Conservation (phyloP, 192 early-diverging fungal genomes). For the Thamnidium elegans region DNA sequence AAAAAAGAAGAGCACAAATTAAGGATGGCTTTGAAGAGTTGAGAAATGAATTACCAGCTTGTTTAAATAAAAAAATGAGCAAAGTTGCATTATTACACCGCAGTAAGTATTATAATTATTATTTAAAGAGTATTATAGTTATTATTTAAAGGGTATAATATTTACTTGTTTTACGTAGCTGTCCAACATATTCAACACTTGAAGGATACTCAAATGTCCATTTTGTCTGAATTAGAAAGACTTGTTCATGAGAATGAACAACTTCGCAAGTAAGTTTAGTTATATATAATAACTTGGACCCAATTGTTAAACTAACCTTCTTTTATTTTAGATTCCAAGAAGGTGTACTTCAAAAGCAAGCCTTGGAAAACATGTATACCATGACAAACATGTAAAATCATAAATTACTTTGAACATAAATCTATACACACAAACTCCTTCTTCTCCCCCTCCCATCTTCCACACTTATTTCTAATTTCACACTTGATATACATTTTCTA, state of each 20-base stretch:
- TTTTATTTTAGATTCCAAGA: slow-evolving; percentile 30
- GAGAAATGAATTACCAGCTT: slow-evolving; percentile 33
- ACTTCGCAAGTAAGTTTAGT: slow-evolving; percentile 32
- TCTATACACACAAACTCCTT: not conserved
- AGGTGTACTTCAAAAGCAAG: slow-evolving; percentile 36
- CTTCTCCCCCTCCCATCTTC: too few species aligned
- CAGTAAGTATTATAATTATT: slow-evolving; percentile 30
- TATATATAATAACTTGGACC: not conserved
- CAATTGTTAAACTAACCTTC: not conserved
- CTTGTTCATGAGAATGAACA: slow-evolving; percentile 40
- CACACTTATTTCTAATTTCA: too few species aligned
- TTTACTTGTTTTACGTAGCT: slow-evolving; percentile 35
- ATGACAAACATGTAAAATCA: slow-evolving; percentile 27
- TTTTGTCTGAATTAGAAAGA: slow-evolving; percentile 36
- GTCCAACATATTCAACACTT: slow-evolving; percentile 47
- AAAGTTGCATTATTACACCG: slow-evolving; percentile 38
- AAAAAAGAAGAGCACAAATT: slow-evolving; percentile 40
- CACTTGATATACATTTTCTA: too few species aligned
- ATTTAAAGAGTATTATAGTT: too few species aligned
- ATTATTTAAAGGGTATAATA: too few species aligned
- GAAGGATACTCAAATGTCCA: slow-evolving; percentile 39
- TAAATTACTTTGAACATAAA: slow-evolving; percentile 7
- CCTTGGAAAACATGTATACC: slow-evolving; percentile 39
- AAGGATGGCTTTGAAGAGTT: slow-evolving; percentile 41
- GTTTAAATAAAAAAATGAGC: slow-evolving; percentile 40